Base-by-base conservation (phyloP, 192 early-diverging fungal species). In the Backusella macrospora region DNA sequence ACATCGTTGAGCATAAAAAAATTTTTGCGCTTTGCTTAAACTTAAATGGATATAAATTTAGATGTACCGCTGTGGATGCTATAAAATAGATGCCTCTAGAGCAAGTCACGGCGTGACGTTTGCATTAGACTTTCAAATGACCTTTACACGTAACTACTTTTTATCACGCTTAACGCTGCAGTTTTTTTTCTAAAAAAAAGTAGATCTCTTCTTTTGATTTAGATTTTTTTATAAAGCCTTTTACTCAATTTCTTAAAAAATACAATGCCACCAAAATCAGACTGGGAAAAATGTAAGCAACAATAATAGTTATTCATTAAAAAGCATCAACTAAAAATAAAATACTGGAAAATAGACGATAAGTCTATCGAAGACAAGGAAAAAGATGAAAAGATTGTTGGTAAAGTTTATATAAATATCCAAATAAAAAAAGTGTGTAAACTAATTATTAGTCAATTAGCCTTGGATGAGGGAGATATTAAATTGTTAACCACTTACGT, bases 251-350 rank as follows among this genome's bases (percentile, higher is more conserved):
- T 59, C 26, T 26, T 21, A 18, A 52, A 55, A 55, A 34, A 34
- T 34, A 88, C 75, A 47, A 94, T 94, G 90, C 87, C 93, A 77
- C 96, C 96, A 75, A 96, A 96, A 85, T 86, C 87, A 67, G 89
- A 96, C 83, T 99, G 98, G 98, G 98, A 99, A 84, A 98, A 98
- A 85, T 98, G 94, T 98, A 93, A 65, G 86, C 63, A 49, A 14
- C 43, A 34, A 34, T 34, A 34, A 34, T 34, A 34, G 29, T 34
- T 34, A 34, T 34, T 34, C 29, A 2, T 34, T 34, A 34, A 34
- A 34, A 34, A 34, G 29, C 29, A 34, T 34, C 29, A 34, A 34
- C n/a, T 68, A 65, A 6, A 65, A 47, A 38, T 12, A 42, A 18
- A n/a, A 34, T 62, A 42, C 63, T 47, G 46, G 48, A 5, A 12